Evolutionary conservation across 352 stramenopile species (phyloP).

Genomic region (Phytophthora citrophthora): DNA sequence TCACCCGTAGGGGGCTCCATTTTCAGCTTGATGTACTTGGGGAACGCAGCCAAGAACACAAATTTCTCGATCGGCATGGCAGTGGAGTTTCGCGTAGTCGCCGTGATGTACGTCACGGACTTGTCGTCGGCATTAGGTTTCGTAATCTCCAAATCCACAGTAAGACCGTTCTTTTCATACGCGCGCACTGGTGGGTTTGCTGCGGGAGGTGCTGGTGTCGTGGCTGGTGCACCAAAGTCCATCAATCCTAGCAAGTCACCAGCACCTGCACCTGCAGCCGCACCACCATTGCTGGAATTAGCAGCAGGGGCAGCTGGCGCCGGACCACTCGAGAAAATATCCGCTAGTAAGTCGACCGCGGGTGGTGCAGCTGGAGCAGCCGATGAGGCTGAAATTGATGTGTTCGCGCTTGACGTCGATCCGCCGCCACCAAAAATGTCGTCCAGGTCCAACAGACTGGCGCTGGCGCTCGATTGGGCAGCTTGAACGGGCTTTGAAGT

Average conservation of each 20-base stretch:
- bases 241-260: slow-evolving; percentile 76
- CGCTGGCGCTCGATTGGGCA: slow-evolving; percentile 33
- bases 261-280: slow-evolving; percentile 22
- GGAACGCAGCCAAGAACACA: slow-evolving; percentile 95
- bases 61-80: slow-evolving; percentile 91
- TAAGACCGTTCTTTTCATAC: slow-evolving; percentile 97
- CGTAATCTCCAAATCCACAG: slow-evolving; percentile 89
- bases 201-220: slow-evolving; percentile 31
- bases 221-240: slow-evolving; percentile 63
- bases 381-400: slow-evolving; percentile 28
- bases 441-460: slow-evolving; percentile 94
- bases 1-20: slow-evolving; percentile 96
- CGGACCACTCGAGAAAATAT: slow-evolving; percentile 91
- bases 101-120: slow-evolving; percentile 92
- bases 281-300: slow-evolving; percentile 22
- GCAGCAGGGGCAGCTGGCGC: slow-evolving; percentile 33
- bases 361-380: slow-evolving; percentile 35
- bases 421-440: slow-evolving; percentile 93
- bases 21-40: slow-evolving; percentile 98
- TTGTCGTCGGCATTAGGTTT: slow-evolving; percentile 95
- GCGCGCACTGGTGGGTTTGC: slow-evolving; percentile 80
- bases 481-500: slow-evolving; percentile 29
- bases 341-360: slow-evolving; percentile 92
- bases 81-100: slow-evolving; percentile 94
- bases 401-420: slow-evolving; percentile 29